These are phyloP conservation scores for Cucurbita ficifolia DNA, from an alignment of 306 rosid species.

Conservation along the genomic window DNA sequence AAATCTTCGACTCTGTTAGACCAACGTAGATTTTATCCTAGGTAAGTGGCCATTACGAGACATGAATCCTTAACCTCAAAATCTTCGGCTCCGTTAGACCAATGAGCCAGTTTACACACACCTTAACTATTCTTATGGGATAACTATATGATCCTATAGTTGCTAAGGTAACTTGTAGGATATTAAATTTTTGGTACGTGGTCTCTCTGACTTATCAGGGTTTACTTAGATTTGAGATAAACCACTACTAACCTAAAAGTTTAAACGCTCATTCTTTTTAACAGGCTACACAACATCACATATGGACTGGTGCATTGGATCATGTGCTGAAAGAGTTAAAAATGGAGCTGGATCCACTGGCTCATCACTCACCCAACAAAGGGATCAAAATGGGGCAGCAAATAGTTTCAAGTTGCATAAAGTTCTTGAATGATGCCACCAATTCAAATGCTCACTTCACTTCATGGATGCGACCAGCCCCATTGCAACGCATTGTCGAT, in stretches of 20 bases:
- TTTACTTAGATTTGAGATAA: not conserved
- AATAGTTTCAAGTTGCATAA: slow-evolving; percentile 53
- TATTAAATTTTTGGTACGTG: too few relatives aligned
- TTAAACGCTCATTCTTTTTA: not conserved
- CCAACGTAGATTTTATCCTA: too few relatives aligned
- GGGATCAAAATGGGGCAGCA: slow-evolving; percentile 41
- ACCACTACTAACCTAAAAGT: not conserved
- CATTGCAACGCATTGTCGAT: slow-evolving; percentile 16
- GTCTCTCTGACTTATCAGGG: too few relatives aligned
- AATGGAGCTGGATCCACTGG: slow-evolving; percentile 38
- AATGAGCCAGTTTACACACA: too few relatives aligned
- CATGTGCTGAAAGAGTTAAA: slow-evolving; percentile 39
- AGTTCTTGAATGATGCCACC: slow-evolving; percentile 32
- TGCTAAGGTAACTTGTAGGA: too few relatives aligned
- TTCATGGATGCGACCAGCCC: slow-evolving; percentile 72
- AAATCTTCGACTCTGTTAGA: too few relatives aligned
- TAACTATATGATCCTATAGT: too few relatives aligned
- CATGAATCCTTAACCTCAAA: too few relatives aligned
- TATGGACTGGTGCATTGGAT: slow-evolving; percentile 51
- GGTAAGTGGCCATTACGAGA: too few relatives aligned
- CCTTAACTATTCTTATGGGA: too few relatives aligned
- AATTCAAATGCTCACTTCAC: slow-evolving; percentile 23
- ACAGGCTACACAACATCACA: slow-evolving; percentile 51
- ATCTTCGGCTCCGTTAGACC: too few relatives aligned
- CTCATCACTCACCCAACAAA: slow-evolving; percentile 19